Conservation (phyloP, 2,329 filamentous ascomycete species). For the Aspergillus carbonarius region DNA sequence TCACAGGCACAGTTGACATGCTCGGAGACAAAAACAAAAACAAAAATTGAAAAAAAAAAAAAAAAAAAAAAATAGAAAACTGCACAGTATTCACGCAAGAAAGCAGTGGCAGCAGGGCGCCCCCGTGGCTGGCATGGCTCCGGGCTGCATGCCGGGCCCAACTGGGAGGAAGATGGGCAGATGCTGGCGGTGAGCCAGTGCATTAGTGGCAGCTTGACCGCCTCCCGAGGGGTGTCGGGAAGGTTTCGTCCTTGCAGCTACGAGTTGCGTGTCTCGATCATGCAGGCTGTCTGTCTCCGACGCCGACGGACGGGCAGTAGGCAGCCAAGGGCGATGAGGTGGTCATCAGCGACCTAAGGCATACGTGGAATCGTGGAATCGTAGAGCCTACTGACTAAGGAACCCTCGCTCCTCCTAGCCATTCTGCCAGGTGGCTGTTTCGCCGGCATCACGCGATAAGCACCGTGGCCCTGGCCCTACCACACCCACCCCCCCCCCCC, state of each 20-base stretch:
- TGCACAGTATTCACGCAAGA: neutral
- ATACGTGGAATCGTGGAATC: neutral
- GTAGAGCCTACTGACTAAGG: neutral
- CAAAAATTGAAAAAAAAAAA: neutral
- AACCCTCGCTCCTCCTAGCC: neutral
- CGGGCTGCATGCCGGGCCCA: slow-evolving; percentile 15
- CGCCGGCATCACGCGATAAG: slow-evolving; percentile 5
- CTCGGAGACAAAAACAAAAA: neutral
- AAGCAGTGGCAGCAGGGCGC: neutral
- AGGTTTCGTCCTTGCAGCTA: slow-evolving; percentile 29
- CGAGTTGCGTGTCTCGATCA: slow-evolving; percentile 14
- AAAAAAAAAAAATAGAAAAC: neutral
- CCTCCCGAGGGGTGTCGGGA: slow-evolving; percentile 27
- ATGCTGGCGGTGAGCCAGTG: slow-evolving; percentile 18
- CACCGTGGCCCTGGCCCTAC: neutral
- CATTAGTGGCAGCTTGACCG: slow-evolving; percentile 27
- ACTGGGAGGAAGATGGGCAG: slow-evolving; percentile 22
- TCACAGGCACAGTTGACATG: neutral
- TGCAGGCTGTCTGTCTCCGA: slow-evolving; percentile 3
- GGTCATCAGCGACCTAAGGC: neutral
- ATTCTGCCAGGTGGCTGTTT: slow-evolving; percentile 5
- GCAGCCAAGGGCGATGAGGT: neutral
- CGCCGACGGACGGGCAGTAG: neutral
- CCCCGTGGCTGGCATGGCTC: slow-evolving; percentile 12
- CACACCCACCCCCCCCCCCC: slow-evolving; percentile 5